Evolutionary conservation across 768 basidiomycete species (phyloP).

Genomic region (Leucosporidium creatinivorum): DNA sequence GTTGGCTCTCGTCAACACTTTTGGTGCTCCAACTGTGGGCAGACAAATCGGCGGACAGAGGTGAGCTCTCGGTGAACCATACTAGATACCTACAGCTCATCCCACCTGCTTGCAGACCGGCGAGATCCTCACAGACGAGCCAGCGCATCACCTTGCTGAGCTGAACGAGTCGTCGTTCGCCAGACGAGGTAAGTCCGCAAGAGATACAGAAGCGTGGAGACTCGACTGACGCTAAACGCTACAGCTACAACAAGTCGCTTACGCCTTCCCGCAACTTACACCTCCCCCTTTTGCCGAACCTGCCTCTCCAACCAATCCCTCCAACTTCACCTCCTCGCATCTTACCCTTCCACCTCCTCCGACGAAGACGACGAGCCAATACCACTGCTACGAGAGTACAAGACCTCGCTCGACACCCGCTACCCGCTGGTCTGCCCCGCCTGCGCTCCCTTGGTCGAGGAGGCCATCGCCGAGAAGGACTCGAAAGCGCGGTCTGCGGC

Average conservation of each 20-base stretch:
- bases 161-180: slow-evolving; percentile 65
- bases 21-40: slow-evolving; percentile 31
- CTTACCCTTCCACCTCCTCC: slow-evolving; percentile 56
- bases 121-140: slow-evolving; percentile 74
- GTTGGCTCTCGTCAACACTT: slow-evolving; percentile 12
- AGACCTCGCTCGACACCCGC: slow-evolving; percentile 63
- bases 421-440: slow-evolving; percentile 78
- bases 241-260: background rate
- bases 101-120: slow-evolving; percentile 45
- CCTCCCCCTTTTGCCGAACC: slow-evolving; percentile 61
- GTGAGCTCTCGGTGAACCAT: slow-evolving; percentile 1
- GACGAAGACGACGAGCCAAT: background rate
- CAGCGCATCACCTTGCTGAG: slow-evolving; percentile 75
- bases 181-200: slow-evolving; percentile 52
- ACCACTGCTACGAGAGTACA: slow-evolving; percentile 60
- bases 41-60: slow-evolving; percentile 62
- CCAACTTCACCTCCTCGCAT: slow-evolving; percentile 74
- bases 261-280: background rate
- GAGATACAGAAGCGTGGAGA: too few species aligned
- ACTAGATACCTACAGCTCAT: too few species aligned
- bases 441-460: slow-evolving; percentile 73
- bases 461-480: slow-evolving; percentile 68
- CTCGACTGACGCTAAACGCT: too few species aligned
- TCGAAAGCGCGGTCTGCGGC: slow-evolving; percentile 70
- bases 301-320: slow-evolving; percentile 92